A percentile compares a stretch with the other conserved stretches of the same genome.
Conservation (phyloP, 306 rosid genomes). For the Pyrus pyrifolia region DNA sequence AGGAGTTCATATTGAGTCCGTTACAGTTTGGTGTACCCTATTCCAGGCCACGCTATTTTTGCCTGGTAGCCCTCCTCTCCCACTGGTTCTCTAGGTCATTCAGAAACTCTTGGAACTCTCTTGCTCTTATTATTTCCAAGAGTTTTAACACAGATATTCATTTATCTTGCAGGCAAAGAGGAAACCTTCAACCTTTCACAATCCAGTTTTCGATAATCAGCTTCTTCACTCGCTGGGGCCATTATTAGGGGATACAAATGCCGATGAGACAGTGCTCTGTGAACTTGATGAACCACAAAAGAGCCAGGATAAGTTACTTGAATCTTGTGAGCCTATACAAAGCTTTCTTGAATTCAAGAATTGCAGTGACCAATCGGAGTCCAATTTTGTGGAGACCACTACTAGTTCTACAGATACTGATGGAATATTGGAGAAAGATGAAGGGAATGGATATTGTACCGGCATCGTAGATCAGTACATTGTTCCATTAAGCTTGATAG, state of each 20-base stretch:
- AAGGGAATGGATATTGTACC: slow-evolving; percentile 9
- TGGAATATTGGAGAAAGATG: slow-evolving; percentile 13
- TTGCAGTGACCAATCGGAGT: slow-evolving; percentile 15
- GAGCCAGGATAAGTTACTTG: slow-evolving; percentile 39
- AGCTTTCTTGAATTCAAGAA: slow-evolving; percentile 58
- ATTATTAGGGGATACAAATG: slow-evolving; percentile 36
- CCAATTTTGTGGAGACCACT: slow-evolving; percentile 18
- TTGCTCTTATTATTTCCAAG: not conserved
- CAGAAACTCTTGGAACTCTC: not conserved
- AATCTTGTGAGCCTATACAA: slow-evolving; percentile 69
- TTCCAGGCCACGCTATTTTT: slow-evolving; percentile 94
- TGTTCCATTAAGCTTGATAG: slow-evolving; percentile 73
- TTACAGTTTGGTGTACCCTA: slow-evolving; percentile 92
- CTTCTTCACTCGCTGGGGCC: slow-evolving; percentile 49
- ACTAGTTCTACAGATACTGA: slow-evolving; percentile 18
- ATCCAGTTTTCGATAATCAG: slow-evolving; percentile 32
- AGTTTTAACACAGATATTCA: not conserved
- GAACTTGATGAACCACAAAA: slow-evolving; percentile 41
- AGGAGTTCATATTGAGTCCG: slow-evolving; percentile 87
- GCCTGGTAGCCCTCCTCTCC: slow-evolving; percentile 57
- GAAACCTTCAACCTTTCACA: slow-evolving; percentile 53
- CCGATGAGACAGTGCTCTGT: slow-evolving; percentile 9
- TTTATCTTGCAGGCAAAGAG: slow-evolving; percentile 66
- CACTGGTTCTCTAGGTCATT: slow-evolving; percentile 11
- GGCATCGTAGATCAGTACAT: slow-evolving; percentile 44